These are phyloP conservation scores for Amanita phalloides DNA, from an alignment of 768 basidiomycete species.

Conservation along the genomic window DNA sequence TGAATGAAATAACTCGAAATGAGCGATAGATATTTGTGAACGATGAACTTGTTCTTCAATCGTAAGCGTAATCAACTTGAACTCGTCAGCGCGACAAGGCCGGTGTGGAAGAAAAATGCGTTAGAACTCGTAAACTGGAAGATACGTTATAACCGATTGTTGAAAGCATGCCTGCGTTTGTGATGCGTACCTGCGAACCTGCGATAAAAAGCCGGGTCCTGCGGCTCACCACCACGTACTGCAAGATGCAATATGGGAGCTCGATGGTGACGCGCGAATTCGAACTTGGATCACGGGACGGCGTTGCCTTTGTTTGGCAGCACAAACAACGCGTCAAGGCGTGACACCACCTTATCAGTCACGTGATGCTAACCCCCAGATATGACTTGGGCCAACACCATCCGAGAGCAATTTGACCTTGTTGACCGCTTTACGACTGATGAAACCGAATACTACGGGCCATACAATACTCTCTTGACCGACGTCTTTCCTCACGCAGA, in stretches of 20 bases:
- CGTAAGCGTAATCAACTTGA: conserved; percentile 13
- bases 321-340: no score
- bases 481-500: no score
- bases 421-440: no score
- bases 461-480: no score
- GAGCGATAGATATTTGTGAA: conserved; percentile 2
- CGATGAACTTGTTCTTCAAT: background rate
- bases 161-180: conserved; percentile 7
- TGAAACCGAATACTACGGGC: no score
- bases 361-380: no score
- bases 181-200: conserved; percentile 11
- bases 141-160: background rate
- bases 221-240: background rate
- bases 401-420: no score
- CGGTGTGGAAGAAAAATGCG: conserved; percentile 10
- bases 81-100: background rate
- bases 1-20: background rate
- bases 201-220: conserved; percentile 7
- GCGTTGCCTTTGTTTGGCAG: conserved; percentile 2
- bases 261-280: conserved; percentile 1
- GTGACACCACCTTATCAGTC: no score
- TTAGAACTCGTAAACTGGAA: conserved; percentile 13
- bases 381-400: no score
- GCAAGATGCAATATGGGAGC: background rate
- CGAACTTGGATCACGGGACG: conserved; percentile 7